Percentiles rank a stretch among this genome's conserved stretches.
Evolutionary conservation across 1,284 basidiomycete species (phyloP).

Genomic region (Austroboletus niveus): DNA sequence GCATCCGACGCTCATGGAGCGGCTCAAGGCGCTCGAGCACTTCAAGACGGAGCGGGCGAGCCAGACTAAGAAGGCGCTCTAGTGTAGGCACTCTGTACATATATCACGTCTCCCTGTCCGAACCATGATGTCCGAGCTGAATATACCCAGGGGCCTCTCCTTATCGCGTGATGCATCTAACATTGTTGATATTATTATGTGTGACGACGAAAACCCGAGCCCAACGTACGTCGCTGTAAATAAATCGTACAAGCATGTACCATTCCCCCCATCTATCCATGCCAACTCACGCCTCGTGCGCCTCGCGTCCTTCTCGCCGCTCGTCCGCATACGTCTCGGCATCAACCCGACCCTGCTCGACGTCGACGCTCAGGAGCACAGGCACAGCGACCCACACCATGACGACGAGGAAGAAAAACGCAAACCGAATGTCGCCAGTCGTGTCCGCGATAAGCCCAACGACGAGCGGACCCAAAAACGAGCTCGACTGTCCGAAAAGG

Average conservation of each 20-base stretch:
- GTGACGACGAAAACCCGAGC: too few species aligned
- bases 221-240: too few species aligned
- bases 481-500: slow-evolving; percentile 58
- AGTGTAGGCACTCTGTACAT: neutral
- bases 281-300: neutral
- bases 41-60: slow-evolving; percentile 38
- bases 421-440: slow-evolving; percentile 87
- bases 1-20: slow-evolving; percentile 87
- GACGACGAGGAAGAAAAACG: slow-evolving; percentile 81
- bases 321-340: slow-evolving; percentile 48
- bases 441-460: slow-evolving; percentile 84
- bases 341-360: slow-evolving; percentile 65
- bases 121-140: too few species aligned
- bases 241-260: too few species aligned
- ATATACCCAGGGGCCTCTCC: too few species aligned
- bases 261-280: too few species aligned
- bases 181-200: too few species aligned
- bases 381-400: slow-evolving; percentile 84
- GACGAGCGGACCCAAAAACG: slow-evolving; percentile 84
- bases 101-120: too few species aligned
- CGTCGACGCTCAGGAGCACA: slow-evolving; percentile 66
- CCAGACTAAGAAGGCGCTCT: slow-evolving; percentile 31
- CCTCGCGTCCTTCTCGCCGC: neutral
- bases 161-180: too few species aligned
- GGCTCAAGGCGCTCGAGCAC: slow-evolving; percentile 74